Evolutionary conservation across 495 filamentous ascomycete genomes (phyloP).

Genomic region (Hypoxylon subgilvum): DNA sequence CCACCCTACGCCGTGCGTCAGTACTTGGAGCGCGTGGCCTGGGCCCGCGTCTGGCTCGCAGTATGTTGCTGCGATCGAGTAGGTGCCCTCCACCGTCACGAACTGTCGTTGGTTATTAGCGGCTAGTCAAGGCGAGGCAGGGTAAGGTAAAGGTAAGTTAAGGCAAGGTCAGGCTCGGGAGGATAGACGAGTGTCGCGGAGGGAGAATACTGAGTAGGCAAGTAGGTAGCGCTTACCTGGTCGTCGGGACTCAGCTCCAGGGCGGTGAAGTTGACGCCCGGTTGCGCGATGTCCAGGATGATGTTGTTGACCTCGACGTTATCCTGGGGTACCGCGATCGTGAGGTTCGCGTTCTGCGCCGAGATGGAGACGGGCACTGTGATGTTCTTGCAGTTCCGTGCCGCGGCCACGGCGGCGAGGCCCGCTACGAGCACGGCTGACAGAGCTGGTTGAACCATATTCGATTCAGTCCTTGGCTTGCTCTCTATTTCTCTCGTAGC

Average conservation of each 20-base stretch:
- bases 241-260: not conserved
- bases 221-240: slow-evolving; percentile 1
- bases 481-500: not conserved
- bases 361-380: slow-evolving; percentile 48
- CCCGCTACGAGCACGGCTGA: not conserved
- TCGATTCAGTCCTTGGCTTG: not conserved
- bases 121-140: no score
- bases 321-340: slow-evolving; percentile 29
- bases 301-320: slow-evolving; percentile 48
- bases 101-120: slow-evolving; percentile 33
- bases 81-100: slow-evolving; percentile 49
- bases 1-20: slow-evolving; percentile 69
- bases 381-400: slow-evolving; percentile 44
- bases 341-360: slow-evolving; percentile 42
- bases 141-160: not conserved
- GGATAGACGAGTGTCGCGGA: no score
- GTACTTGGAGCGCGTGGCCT: slow-evolving; percentile 56
- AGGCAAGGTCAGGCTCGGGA: no score
- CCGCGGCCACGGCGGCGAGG: slow-evolving; percentile 22
- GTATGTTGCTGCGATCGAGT: slow-evolving; percentile 55
- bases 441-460: slow-evolving; percentile 8
- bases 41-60: slow-evolving; percentile 51
- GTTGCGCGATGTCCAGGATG: slow-evolving; percentile 35
- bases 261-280: slow-evolving; percentile 39
- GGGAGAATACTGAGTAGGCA: not conserved